phyloP scores from a whole-genome alignment of 345 rosid species.

The Sisymbrium altissimum region DNA sequence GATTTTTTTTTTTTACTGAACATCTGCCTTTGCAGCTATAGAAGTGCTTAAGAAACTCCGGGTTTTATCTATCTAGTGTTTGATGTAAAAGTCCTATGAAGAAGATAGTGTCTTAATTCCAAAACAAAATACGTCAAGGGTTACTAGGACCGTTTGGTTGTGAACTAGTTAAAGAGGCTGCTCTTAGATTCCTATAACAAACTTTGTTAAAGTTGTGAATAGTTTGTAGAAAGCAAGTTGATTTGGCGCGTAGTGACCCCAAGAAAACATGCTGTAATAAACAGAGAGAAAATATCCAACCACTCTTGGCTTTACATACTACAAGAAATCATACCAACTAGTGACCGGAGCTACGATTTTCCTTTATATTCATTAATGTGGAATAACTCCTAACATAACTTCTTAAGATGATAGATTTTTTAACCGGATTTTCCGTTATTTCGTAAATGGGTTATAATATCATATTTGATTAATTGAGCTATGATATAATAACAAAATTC shows the following conservation, averaged over 20 bases:
- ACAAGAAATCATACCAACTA: background rate
- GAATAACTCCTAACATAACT: background rate
- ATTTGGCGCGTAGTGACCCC: background rate
- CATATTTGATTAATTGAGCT: no score
- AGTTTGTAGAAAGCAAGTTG: background rate
- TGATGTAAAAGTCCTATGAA: background rate
- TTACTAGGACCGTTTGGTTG: background rate
- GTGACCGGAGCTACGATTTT: background rate
- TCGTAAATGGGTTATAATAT: no score
- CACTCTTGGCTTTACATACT: background rate
- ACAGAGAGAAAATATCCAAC: background rate
- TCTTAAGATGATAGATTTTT: background rate
- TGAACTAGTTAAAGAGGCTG: background rate
- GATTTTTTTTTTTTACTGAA: no score
- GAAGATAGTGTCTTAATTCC: no score
- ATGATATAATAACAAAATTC: no score
- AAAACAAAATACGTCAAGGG: no score
- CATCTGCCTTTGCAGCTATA: background rate
- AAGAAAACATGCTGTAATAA: background rate
- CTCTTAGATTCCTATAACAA: background rate
- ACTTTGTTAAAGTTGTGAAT: background rate
- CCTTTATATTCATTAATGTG: background rate
- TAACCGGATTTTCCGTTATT: background rate
- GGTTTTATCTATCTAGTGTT: background rate
- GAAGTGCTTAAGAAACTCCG: background rate